Conservation (phyloP, 192 early-diverging fungal genomes). For the Dissophora ornata region DNA sequence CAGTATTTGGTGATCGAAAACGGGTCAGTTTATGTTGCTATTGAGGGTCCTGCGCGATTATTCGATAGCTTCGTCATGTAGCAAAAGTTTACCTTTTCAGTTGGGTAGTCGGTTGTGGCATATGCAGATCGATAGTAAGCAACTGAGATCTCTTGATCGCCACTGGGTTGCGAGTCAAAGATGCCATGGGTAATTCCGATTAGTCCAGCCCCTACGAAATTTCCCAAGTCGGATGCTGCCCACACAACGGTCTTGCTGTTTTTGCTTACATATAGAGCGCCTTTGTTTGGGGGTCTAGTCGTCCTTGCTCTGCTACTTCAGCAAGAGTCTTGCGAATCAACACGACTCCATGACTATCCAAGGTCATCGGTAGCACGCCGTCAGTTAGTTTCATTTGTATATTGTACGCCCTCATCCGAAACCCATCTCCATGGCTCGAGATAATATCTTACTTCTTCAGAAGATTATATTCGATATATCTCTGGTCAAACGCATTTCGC, state of each 20-base stretch:
- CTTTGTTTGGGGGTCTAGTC: conserved; percentile 65
- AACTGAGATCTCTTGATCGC: conserved; percentile 81
- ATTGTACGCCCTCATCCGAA: background rate
- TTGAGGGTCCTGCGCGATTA: too few species aligned
- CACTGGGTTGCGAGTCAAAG: conserved; percentile 63
- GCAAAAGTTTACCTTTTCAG: conserved; percentile 72
- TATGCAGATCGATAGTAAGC: conserved; percentile 94
- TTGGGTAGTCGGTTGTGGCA: conserved; percentile 87
- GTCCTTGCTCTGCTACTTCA: conserved; percentile 74
- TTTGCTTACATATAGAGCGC: conserved; percentile 78
- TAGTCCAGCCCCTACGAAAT: background rate
- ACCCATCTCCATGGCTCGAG: too few species aligned
- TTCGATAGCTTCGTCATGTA: too few species aligned
- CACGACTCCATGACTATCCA: conserved; percentile 71
- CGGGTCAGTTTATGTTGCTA: too few species aligned
- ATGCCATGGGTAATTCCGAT: background rate
- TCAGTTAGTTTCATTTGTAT: too few species aligned
- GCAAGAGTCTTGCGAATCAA: conserved; percentile 73
- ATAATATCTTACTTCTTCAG: conserved; percentile 69
- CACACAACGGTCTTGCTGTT: too few species aligned
- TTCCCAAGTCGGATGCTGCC: too few species aligned
- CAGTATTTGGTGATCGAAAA: background rate
- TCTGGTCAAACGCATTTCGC: conserved; percentile 94
- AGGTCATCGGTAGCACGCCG: too few species aligned
- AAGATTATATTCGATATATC: conserved; percentile 86